Evolutionary conservation across 2,329 filamentous ascomycete species (phyloP), one percentile per base, ranked within the genome.

Genomic region (Penicillium aurantiogriseum): DNA sequence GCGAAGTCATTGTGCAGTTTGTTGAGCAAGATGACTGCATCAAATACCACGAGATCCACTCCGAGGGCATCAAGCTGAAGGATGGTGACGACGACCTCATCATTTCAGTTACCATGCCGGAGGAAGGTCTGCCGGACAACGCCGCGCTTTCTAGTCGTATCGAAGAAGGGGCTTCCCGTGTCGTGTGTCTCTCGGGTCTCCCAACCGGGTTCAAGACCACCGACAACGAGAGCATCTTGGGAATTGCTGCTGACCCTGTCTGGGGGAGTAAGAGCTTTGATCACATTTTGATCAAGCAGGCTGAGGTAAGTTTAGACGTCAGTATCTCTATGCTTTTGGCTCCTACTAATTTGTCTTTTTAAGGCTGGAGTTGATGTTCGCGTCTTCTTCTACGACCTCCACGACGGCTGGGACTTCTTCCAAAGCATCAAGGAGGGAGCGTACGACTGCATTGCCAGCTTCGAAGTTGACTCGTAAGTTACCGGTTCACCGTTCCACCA

Each of bases 1-100:
- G 64, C 5, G 65, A 66, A 38, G 73, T 76, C 4, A 64, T 69
- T 17, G 64, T 78, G 6, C 66, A 71, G 9, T 78, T 78, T 62
- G 69, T 70, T 27, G 64, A 73, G 6, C 65, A 66, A 10, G 67
- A 64, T 13, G 70, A 69, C 15, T 77, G 75, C 60, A 58, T 71
- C 49, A 57, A 63, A 4, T 79, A 74, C 60, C 72, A 69, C 42
- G 66, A 73, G 11, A 67, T 67, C 38, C 71, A 76, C 31, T 65
- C 67, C 3, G 74, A 73, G 17, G 76, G 76, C 6, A 71, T 79
- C 31, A 65, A 63, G 4, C 2, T 56, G 8, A 40, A 40, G 3
- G 65, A 76, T 47, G 69, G 67, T 29, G 65, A 61, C 29, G 66
- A 73, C 17, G 67, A 69, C 1, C 63, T 79, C 45, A 63, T 76